phyloP scores from a whole-genome alignment of 169 alveolate genomes.

The Babesia ovis region DNA sequence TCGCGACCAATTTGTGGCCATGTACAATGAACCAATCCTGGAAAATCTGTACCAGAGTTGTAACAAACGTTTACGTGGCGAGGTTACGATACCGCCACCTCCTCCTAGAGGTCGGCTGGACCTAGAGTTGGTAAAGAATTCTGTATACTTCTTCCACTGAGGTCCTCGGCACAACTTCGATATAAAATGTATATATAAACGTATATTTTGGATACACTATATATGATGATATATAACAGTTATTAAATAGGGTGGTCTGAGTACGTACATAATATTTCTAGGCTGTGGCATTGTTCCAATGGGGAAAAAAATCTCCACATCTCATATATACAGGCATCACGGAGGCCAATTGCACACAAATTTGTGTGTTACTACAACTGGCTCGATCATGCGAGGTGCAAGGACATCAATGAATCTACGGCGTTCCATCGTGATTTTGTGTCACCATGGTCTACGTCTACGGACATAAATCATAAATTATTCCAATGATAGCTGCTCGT shows the following conservation, averaged over 20 bases:
- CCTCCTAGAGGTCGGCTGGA: constrained; percentile 81
- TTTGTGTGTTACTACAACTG: too few relatives aligned
- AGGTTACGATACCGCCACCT: constrained; percentile 73
- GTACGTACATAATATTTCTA: too few relatives aligned
- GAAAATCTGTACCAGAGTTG: constrained; percentile 83
- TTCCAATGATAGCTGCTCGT: neutral
- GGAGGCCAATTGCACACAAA: neutral
- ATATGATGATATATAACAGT: too few relatives aligned
- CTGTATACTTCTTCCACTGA: constrained; percentile 61
- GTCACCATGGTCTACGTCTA: neutral
- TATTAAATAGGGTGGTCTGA: too few relatives aligned
- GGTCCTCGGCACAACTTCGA: too few relatives aligned
- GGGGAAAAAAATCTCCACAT: too few relatives aligned
- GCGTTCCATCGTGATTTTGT: constrained; percentile 4
- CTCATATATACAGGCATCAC: too few relatives aligned
- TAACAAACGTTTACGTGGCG: constrained; percentile 72
- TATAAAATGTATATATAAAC: too few relatives aligned
- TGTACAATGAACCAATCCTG: constrained; percentile 88
- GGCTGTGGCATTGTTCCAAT: too few relatives aligned
- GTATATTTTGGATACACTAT: too few relatives aligned
- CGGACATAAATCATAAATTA: neutral
- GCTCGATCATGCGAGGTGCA: neutral
- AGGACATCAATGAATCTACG: neutral
- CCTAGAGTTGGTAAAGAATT: constrained; percentile 36
- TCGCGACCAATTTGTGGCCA: constrained; percentile 87